Conservation (phyloP, 331 rosid genomes). For the Spiraea crenata region DNA sequence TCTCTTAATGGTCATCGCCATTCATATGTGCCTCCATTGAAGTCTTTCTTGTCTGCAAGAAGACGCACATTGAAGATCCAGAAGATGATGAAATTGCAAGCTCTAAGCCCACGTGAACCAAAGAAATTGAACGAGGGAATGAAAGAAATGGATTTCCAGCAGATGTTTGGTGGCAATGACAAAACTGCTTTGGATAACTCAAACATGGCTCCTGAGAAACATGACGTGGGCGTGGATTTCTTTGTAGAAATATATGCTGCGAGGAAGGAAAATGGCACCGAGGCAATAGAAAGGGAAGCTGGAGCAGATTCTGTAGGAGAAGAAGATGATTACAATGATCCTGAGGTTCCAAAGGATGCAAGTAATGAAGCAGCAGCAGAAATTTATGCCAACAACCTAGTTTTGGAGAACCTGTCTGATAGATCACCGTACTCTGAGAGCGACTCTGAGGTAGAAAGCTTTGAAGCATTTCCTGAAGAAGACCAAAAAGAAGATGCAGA, state of each 20-base stretch:
- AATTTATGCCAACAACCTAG: constrained; percentile 18
- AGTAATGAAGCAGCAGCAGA: constrained; percentile 21
- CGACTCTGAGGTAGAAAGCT: constrained; percentile 30
- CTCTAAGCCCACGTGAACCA: constrained; percentile 34
- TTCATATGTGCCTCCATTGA: constrained; percentile 63
- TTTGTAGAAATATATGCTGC: constrained; percentile 57
- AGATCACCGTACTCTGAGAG: constrained; percentile 35
- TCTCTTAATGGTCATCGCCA: constrained; percentile 83
- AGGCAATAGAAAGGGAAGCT: constrained; percentile 10
- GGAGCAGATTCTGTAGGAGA: constrained; percentile 6
- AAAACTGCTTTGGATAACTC: constrained; percentile 27
- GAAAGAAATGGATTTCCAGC: constrained; percentile 26
- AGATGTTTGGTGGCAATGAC: constrained; percentile 18
- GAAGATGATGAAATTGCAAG: constrained; percentile 51
- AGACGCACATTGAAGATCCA: constrained; percentile 59
- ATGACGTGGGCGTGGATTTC: constrained; percentile 35
- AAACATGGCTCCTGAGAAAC: constrained; percentile 2
- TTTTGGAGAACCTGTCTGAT: constrained; percentile 25
- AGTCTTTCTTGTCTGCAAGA: constrained; percentile 63
- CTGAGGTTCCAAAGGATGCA: constrained; percentile 19
- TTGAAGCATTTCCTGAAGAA: constrained; percentile 18
- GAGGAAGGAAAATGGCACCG: constrained; percentile 20
- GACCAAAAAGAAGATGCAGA: constrained; percentile 21
- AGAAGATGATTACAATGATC: not conserved
- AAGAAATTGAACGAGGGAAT: constrained; percentile 25